phyloP scores from a whole-genome alignment of 768 basidiomycete genomes.

The Cyclocybe aegerita region DNA sequence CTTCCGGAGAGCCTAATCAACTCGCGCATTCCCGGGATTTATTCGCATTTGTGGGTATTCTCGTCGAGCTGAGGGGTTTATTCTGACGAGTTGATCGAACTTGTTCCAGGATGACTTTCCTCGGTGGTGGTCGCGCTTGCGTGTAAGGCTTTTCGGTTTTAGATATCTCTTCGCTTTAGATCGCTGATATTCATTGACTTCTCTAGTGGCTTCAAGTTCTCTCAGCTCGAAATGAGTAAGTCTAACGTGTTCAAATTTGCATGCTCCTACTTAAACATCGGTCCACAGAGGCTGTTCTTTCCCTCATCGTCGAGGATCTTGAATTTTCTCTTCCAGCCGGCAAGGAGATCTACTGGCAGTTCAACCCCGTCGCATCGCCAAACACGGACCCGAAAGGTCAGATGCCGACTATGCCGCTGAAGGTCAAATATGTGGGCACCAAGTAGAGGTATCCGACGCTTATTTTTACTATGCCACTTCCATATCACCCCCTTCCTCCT shows the following conservation, averaged over 20 bases:
- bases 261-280: too few relatives aligned
- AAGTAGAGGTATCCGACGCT: too few relatives aligned
- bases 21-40: slow-evolving; percentile 43
- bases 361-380: slow-evolving; percentile 24
- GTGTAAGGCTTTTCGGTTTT: not conserved
- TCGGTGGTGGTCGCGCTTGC: slow-evolving; percentile 15
- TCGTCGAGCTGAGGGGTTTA: not conserved
- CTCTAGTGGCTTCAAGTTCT: slow-evolving; percentile 56
- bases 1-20: slow-evolving; percentile 32
- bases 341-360: slow-evolving; percentile 25
- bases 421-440: not conserved
- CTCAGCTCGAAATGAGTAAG: slow-evolving; percentile 53
- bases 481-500: too few relatives aligned
- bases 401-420: slow-evolving; percentile 9
- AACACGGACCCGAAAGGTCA: not conserved
- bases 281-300: slow-evolving; percentile 20
- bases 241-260: not conserved
- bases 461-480: too few relatives aligned
- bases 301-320: slow-evolving; percentile 16
- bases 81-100: not conserved
- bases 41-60: slow-evolving; percentile 38
- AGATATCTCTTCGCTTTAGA: not conserved
- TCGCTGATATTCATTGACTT: slow-evolving; percentile 27
- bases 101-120: slow-evolving; percentile 16
- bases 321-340: slow-evolving; percentile 20